Evolutionary conservation across 805 yeast species (phyloP), one percentile per base, ranked within the genome.

Genomic region (Yamadazyma insecticola): DNA sequence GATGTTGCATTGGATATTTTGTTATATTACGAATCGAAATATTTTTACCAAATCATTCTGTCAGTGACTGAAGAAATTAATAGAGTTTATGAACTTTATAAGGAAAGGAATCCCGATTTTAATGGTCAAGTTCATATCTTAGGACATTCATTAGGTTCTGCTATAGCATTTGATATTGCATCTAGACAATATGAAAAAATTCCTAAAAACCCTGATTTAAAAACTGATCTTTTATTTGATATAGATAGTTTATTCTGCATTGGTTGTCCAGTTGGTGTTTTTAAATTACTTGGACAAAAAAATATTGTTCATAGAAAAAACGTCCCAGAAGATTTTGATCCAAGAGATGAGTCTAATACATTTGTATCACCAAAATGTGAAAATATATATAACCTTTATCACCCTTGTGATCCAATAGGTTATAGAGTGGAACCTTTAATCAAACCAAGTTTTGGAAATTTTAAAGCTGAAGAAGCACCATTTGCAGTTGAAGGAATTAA

Each of bases 111-210:
- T 41, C 94, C 95, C 0, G 56, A 67, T 13, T 85, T 84, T 54
- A 63, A 76, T n/a, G 96, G 96, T 0, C 74, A 79, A 41, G 78
- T 90, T 1, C 88, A 90, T 44, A 55, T 90, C 2, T 61, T 88
- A 37, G 97, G 96, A 1, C 98, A 90, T 54, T 90, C 97, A 0
- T 61, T 90, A 21, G 98, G 98, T 0, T 81, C 95, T 3, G 83
- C 90, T 0, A 83, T 90, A 21, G 65, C 79, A 2, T 79, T 87
- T 40, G 97, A 90, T 54, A 64, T 90, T 18, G 55, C 89, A 17
- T 59, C 78, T 7, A 50, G 59, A 12, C 81, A 76, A 43, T 67
- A 63, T 2, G 32, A 59, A 35, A 45, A 54, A 2, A 26, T 40
- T 2, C 54, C 61, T 2, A 28, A 36, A 4, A 45, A 48, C 13